Base-by-base conservation (phyloP, 345 rosid species). In the Pugionium cornutum region DNA sequence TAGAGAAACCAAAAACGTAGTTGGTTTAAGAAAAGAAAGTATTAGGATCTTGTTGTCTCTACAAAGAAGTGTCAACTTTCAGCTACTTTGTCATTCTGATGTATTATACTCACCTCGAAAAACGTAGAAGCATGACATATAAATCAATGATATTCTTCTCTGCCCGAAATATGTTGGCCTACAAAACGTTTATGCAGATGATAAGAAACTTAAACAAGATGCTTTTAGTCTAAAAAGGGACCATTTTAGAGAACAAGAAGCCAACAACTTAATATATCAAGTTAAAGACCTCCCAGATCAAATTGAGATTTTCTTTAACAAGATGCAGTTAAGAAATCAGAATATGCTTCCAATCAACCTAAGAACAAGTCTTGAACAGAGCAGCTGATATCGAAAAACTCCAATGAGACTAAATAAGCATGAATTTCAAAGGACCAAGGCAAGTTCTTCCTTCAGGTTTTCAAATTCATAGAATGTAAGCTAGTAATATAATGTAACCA, bases 101-200 rank as follows among this genome's bases (percentile, higher is more conserved):
- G 52, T 5, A 45, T 53, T 25, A 50, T 49, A 36, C 79, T 79
- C 77, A 86, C 99, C 97, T 87, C 62, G 99, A 94, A 84, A 83
- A 94, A 69, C 97, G 86, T 44, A 94, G 76, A 64, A 94, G 97
- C 99, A 94, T 84, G 68, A 90, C 77, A 37, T 94, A 94, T 52
- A 94, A 80, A 82, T 94, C 99, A 60, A 88, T 79, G 5, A 88
- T 58, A 73, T 94, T 94, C 70, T 79, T 88, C 89, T 94, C 99
- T 52, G 50, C 79, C 50, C 99, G 90, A 78, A 94, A 90, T 68
- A 94, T 94, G 79, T 82, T 82, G 60, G 96, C 99, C 99, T 94
- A 70, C 77, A 83, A 45, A 31, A 32, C 33, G 67, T 49, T 65
- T 42, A 44, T 30, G 31, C 40, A 68, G 7, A 43, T 28, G 1